A percentile compares a stretch with the other conserved stretches of the same genome.
Conservation (phyloP, 108 stramenopile species). For the Discostella pseudostelligera region DNA sequence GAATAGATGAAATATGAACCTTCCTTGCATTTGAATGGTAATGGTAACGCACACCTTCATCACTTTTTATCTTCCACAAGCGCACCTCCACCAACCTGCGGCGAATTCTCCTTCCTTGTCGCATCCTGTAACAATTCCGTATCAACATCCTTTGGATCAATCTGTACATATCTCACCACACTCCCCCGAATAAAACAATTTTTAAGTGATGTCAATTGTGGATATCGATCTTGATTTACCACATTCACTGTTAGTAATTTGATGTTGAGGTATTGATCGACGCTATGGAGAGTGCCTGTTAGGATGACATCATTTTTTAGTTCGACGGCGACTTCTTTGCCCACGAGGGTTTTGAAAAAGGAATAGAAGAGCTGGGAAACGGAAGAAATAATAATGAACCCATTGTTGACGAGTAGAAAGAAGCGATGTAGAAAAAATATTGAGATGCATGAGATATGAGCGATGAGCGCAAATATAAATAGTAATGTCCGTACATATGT, state of each 20-base stretch:
- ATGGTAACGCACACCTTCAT: background rate
- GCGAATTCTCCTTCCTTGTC: slow-evolving; percentile 91
- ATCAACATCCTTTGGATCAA: slow-evolving; percentile 94
- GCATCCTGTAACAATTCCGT: slow-evolving; percentile 98
- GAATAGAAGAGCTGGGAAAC: slow-evolving; percentile 92
- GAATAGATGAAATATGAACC: too few species aligned
- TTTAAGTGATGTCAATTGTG: slow-evolving; percentile 86
- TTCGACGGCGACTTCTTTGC: slow-evolving; percentile 97
- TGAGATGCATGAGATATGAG: background rate
- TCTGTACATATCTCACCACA: slow-evolving; percentile 97
- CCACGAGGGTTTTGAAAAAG: slow-evolving; percentile 99
- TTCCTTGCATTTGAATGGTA: too few species aligned
- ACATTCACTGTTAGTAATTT: slow-evolving; percentile 91
- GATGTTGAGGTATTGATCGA: slow-evolving; percentile 99
- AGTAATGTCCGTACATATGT: too few species aligned
- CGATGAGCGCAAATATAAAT: background rate
- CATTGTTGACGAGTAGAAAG: too few species aligned
- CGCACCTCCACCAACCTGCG: slow-evolving; percentile 10
- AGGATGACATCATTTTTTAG: slow-evolving; percentile 98
- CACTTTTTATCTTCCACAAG: background rate
- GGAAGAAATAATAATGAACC: background rate
- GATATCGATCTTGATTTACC: slow-evolving; percentile 87
- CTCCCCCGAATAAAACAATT: slow-evolving; percentile 98
- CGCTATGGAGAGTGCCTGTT: slow-evolving; percentile 93
- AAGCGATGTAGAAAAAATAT: background rate